A percentile compares a stretch with the other conserved stretches of the same genome.
Evolutionary conservation across 352 stramenopile species (phyloP).

Genomic region (Thalassiosira mediterranea): DNA sequence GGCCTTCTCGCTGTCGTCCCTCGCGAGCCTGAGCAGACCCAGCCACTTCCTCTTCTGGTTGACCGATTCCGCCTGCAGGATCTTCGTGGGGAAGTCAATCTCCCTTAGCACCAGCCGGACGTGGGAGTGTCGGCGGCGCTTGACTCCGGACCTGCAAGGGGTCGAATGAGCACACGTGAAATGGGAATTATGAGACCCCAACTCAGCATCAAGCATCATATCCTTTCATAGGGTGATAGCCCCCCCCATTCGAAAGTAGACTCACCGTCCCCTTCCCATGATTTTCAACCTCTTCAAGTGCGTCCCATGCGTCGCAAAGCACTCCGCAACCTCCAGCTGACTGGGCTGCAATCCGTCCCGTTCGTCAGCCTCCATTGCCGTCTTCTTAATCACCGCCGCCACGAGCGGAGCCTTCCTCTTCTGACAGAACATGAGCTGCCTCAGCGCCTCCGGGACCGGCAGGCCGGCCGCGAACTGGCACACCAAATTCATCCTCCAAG

Average conservation of each 20-base stretch:
- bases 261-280: slow-evolving; percentile 72
- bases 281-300: slow-evolving; percentile 74
- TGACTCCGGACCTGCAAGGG: slow-evolving; percentile 52
- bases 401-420: slow-evolving; percentile 68
- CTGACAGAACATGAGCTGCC: slow-evolving; percentile 76
- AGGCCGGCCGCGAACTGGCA: slow-evolving; percentile 74
- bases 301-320: slow-evolving; percentile 55
- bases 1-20: slow-evolving; percentile 60
- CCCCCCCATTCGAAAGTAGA: slow-evolving; percentile 10
- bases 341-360: slow-evolving; percentile 65
- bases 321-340: slow-evolving; percentile 68
- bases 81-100: slow-evolving; percentile 78
- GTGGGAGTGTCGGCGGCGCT: slow-evolving; percentile 67
- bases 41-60: slow-evolving; percentile 79
- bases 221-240: background rate
- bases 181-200: slow-evolving; percentile 2
- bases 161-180: slow-evolving; percentile 5
- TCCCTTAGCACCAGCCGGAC: slow-evolving; percentile 75
- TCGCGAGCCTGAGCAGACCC: slow-evolving; percentile 50
- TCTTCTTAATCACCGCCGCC: slow-evolving; percentile 66
- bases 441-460: slow-evolving; percentile 71
- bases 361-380: slow-evolving; percentile 72
- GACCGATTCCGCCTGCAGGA: slow-evolving; percentile 61
- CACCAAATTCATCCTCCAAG: slow-evolving; percentile 76
- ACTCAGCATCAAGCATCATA: background rate